Percentiles rank a stretch among this genome's conserved stretches.
Conservation (phyloP, 2,329 filamentous ascomycete genomes). For the Calonectria pauciramosa region DNA sequence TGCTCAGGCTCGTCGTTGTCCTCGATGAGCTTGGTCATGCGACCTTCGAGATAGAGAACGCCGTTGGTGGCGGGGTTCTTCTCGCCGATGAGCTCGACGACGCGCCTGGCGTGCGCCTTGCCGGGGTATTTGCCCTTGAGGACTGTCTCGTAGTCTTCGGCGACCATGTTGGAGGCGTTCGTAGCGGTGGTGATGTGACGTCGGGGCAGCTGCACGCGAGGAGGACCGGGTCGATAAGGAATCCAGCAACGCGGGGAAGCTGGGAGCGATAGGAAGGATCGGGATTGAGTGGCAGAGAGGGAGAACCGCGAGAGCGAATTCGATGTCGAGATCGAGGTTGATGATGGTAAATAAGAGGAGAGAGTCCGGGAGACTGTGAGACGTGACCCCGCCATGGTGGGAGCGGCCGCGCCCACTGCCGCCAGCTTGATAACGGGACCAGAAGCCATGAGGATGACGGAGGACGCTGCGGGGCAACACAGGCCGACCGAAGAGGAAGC, state of each 20-base stretch:
- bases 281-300: not conserved
- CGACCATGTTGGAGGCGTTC: constrained; percentile 49
- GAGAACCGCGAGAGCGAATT: not conserved
- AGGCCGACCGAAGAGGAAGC: constrained; percentile 37
- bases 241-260: not conserved
- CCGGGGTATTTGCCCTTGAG: constrained; percentile 81
- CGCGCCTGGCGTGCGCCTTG: constrained; percentile 86
- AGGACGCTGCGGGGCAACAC: constrained; percentile 21
- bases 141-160: constrained; percentile 63
- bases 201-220: not conserved
- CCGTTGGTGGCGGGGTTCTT: constrained; percentile 75
- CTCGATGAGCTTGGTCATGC: constrained; percentile 84
- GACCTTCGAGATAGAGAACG: constrained; percentile 89
- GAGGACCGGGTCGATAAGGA: not conserved
- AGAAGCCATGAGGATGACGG: constrained; percentile 15
- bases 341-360: not conserved
- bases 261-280: not conserved
- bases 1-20: constrained; percentile 88
- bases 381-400: constrained; percentile 27
- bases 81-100: constrained; percentile 82
- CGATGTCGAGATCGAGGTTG: not conserved
- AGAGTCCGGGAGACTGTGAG: constrained; percentile 5
- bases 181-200: constrained; percentile 3
- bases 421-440: constrained; percentile 36
- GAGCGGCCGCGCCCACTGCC: constrained; percentile 26